These are phyloP conservation scores for Trichoderma sp. DNA, from an alignment of 2,329 filamentous ascomycete genomes.

Conservation along the genomic window DNA sequence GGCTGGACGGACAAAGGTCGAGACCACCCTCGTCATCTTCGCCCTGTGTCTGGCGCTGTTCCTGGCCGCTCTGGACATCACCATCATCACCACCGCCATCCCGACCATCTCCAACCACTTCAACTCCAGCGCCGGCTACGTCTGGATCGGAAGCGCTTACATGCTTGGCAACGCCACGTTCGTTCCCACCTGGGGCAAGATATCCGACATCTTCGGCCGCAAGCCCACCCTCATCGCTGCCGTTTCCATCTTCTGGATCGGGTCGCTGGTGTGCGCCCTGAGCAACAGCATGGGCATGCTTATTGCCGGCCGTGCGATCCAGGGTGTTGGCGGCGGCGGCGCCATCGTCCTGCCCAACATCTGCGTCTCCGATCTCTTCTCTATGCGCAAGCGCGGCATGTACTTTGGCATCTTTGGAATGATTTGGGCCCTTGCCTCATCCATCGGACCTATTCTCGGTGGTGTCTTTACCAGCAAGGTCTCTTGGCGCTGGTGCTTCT, in stretches of 20 bases:
- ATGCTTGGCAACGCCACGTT: slow-evolving; percentile 68
- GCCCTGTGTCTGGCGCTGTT: slow-evolving; percentile 51
- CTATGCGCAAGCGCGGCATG: slow-evolving; percentile 51
- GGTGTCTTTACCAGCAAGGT: slow-evolving; percentile 65
- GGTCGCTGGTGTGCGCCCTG: slow-evolving; percentile 56
- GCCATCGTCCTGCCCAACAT: slow-evolving; percentile 63
- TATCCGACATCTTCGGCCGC: slow-evolving; percentile 61
- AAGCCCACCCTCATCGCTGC: slow-evolving; percentile 56
- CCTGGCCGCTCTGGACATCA: slow-evolving; percentile 58
- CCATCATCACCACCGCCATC: slow-evolving; percentile 67
- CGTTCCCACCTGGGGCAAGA: slow-evolving; percentile 69
- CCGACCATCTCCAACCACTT: slow-evolving; percentile 67
- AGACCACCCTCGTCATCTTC: slow-evolving; percentile 45
- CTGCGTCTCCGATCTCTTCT: slow-evolving; percentile 58
- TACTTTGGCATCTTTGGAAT: slow-evolving; percentile 57
- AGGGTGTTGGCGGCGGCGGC: slow-evolving; percentile 59
- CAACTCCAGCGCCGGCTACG: slow-evolving; percentile 67
- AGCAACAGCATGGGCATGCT: slow-evolving; percentile 54
- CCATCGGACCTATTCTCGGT: slow-evolving; percentile 68
- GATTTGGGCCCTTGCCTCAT: slow-evolving; percentile 66
- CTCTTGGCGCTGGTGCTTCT: slow-evolving; percentile 71
- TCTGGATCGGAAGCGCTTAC: slow-evolving; percentile 77
- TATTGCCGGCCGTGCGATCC: slow-evolving; percentile 57
- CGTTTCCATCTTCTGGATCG: slow-evolving; percentile 56
- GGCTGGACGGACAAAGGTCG: slow-evolving; percentile 40